Conservation (phyloP, 495 filamentous ascomycete genomes). For the Endocarpon pusillum region DNA sequence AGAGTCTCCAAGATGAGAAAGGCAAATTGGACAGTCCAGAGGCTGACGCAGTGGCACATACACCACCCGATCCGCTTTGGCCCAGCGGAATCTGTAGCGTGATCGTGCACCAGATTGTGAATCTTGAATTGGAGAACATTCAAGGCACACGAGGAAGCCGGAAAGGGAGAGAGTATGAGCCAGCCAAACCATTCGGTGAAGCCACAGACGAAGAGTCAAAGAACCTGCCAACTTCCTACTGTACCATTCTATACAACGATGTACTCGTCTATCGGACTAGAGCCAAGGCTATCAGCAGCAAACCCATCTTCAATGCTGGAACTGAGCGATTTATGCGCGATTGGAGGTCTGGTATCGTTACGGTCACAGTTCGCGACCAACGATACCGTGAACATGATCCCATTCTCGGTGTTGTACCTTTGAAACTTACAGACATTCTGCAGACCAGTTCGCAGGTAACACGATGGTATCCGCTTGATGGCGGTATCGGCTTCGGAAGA, state of each 20-base stretch:
- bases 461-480: conserved; percentile 50
- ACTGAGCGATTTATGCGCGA: conserved; percentile 91
- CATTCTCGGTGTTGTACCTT: conserved; percentile 74
- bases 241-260: conserved; percentile 79
- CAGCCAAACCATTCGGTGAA: conserved; percentile 75
- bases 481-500: conserved; percentile 64
- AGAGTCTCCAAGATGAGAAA: conserved; percentile 75
- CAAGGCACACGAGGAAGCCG: conserved; percentile 53
- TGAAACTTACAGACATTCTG: conserved; percentile 74
- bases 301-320: conserved; percentile 92
- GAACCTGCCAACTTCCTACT: conserved; percentile 73
- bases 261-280: conserved; percentile 60
- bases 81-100: conserved; percentile 72
- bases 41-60: conserved; percentile 75
- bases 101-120: conserved; percentile 87
- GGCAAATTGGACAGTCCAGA: conserved; percentile 55
- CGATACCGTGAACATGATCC: conserved; percentile 86
- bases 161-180: conserved; percentile 71
- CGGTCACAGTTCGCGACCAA: conserved; percentile 71
- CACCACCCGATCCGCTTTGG: conserved; percentile 87
- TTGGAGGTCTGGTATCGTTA: conserved; percentile 76
- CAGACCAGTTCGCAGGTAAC: conserved; percentile 71
- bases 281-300: conserved; percentile 69
- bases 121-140: conserved; percentile 72
- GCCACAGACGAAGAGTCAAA: conserved; percentile 53